These are phyloP conservation scores for Hypoxylon sp. DNA, from an alignment of 2,329 filamentous ascomycete species.

Conservation along the genomic window DNA sequence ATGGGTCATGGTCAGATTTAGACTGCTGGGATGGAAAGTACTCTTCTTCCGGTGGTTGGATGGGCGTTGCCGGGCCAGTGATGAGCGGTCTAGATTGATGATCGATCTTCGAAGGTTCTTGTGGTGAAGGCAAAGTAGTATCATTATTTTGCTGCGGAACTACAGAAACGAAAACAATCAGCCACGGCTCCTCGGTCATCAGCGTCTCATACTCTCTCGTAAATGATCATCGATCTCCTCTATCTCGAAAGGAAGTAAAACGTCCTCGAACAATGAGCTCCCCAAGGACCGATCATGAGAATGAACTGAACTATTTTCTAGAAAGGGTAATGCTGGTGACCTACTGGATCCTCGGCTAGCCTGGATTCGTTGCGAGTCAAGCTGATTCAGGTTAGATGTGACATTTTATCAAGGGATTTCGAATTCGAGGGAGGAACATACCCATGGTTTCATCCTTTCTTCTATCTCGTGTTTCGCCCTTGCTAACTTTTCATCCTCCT, in stretches of 20 bases:
- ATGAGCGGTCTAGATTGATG: slow-evolving; percentile 51
- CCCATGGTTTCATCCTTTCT: slow-evolving; percentile 62
- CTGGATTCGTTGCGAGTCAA: slow-evolving; percentile 51
- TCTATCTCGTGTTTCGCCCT: slow-evolving; percentile 62
- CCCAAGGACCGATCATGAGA: slow-evolving; percentile 47
- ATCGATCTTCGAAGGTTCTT: slow-evolving; percentile 50
- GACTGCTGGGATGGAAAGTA: slow-evolving; percentile 54
- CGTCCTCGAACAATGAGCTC: slow-evolving; percentile 47
- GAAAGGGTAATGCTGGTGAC: slow-evolving; percentile 50
- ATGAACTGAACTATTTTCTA: slow-evolving; percentile 41
- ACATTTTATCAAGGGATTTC: not conserved
- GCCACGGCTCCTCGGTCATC: slow-evolving; percentile 48
- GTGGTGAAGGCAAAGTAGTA: slow-evolving; percentile 49
- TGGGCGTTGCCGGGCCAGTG: slow-evolving; percentile 49
- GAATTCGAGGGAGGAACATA: slow-evolving; percentile 42
- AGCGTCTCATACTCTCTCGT: slow-evolving; percentile 38
- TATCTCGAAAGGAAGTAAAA: slow-evolving; percentile 54
- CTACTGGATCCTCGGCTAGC: slow-evolving; percentile 51
- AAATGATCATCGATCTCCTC: slow-evolving; percentile 52
- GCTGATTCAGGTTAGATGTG: slow-evolving; percentile 46
- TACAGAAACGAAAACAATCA: slow-evolving; percentile 54
- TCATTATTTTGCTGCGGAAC: slow-evolving; percentile 55
- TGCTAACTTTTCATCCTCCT: slow-evolving; percentile 67
- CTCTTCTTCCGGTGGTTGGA: slow-evolving; percentile 46
- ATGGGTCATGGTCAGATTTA: slow-evolving; percentile 46